A percentile compares a stretch with the other conserved stretches of the same genome.
These are phyloP conservation scores for Protomyces pachydermus DNA, from an alignment of 1,139 yeast species.

Conservation along the genomic window DNA sequence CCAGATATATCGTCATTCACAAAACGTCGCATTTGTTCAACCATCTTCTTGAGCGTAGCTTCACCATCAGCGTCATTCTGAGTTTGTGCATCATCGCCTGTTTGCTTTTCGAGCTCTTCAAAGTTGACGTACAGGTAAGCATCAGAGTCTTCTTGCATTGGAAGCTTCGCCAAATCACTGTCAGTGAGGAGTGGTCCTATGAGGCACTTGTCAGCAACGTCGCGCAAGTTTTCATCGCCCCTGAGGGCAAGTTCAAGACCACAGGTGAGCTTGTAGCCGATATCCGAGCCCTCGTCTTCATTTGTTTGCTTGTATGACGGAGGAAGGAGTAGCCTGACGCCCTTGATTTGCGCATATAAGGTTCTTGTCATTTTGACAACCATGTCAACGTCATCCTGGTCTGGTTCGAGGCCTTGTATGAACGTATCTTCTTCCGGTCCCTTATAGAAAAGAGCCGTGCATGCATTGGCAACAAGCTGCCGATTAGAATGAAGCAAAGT, in stretches of 20 bases:
- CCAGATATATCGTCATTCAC: constrained; percentile 38
- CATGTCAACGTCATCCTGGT: constrained; percentile 34
- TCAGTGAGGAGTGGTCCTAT: constrained; percentile 30
- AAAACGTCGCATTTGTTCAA: constrained; percentile 35
- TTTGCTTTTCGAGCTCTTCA: constrained; percentile 31
- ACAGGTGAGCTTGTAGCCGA: constrained; percentile 36
- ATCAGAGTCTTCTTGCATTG: constrained; percentile 34
- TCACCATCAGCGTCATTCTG: constrained; percentile 29
- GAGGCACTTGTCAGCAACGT: neutral
- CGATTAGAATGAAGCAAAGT: constrained; percentile 30
- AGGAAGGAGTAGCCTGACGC: constrained; percentile 31
- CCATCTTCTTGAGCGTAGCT: constrained; percentile 33
- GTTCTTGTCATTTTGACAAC: constrained; percentile 34
- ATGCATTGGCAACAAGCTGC: constrained; percentile 31
- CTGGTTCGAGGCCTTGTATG: constrained; percentile 29
- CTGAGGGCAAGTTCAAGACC: constrained; percentile 35
- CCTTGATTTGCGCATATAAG: constrained; percentile 35
- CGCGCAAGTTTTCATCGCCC: neutral
- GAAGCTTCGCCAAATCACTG: constrained; percentile 34
- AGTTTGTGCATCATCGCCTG: constrained; percentile 28
- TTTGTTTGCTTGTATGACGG: constrained; percentile 18
- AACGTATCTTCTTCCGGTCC: constrained; percentile 29
- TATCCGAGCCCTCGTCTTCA: constrained; percentile 26
- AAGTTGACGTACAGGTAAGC: constrained; percentile 35
- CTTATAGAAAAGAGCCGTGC: constrained; percentile 32